These are phyloP conservation scores for Yamagishiella unicocca DNA, from an alignment of 139 green algal species.

Conservation along the genomic window DNA sequence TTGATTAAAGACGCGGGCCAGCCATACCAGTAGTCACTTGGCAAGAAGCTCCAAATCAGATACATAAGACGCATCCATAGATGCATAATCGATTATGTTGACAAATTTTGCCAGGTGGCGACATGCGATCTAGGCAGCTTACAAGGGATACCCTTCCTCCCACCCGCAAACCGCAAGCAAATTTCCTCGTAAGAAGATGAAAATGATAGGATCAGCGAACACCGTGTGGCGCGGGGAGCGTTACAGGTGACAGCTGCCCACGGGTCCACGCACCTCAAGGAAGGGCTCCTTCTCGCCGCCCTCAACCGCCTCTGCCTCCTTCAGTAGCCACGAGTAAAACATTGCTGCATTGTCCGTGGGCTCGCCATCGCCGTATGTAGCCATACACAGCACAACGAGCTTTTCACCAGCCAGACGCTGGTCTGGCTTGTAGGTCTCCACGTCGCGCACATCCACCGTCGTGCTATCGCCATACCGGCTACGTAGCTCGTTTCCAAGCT, in stretches of 20 bases:
- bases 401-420: constrained; percentile 72
- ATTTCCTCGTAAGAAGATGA: background rate
- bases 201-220: background rate
- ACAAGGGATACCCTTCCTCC: no score
- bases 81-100: no score
- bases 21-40: background rate
- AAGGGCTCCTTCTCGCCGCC: constrained; percentile 58
- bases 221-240: background rate
- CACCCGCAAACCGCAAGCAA: no score
- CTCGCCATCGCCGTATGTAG: constrained; percentile 98
- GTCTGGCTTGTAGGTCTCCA: constrained; percentile 73
- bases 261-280: constrained; percentile 66
- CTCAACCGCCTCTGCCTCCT: constrained; percentile 65
- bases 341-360: constrained; percentile 92
- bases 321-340: constrained; percentile 88
- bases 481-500: constrained; percentile 69
- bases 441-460: constrained; percentile 77
- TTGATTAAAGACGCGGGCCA: background rate
- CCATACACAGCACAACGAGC: constrained; percentile 87
- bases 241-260: constrained; percentile 9
- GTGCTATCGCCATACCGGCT: constrained; percentile 72
- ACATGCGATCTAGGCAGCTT: no score
- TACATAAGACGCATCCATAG: no score
- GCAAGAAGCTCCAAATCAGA: background rate
- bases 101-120: no score